These are phyloP conservation scores for Cardamine chenopodiifolia DNA, from an alignment of 345 rosid genomes.

Conservation along the genomic window DNA sequence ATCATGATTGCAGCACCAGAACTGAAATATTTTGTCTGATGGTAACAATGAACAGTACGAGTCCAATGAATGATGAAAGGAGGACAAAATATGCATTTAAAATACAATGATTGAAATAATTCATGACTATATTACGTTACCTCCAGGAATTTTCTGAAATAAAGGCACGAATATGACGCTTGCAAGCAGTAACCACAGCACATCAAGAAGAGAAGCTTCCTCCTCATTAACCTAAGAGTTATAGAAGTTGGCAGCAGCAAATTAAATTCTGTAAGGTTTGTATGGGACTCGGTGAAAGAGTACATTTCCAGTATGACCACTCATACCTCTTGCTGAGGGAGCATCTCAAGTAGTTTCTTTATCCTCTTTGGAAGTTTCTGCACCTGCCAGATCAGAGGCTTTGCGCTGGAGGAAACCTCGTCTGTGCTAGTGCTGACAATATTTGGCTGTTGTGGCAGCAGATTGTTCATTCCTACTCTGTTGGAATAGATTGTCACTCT, in stretches of 20 bases:
- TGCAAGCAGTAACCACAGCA: slow-evolving; percentile 88
- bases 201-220: slow-evolving; percentile 92
- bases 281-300: neutral
- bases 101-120: slow-evolving; percentile 5
- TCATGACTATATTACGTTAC: slow-evolving; percentile 42
- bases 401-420: slow-evolving; percentile 75
- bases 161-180: slow-evolving; percentile 97
- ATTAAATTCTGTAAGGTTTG: slow-evolving; percentile 7
- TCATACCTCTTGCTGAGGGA: slow-evolving; percentile 89
- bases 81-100: neutral
- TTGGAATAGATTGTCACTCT: slow-evolving; percentile 74
- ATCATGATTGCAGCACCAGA: slow-evolving; percentile 22
- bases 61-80: neutral
- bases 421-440: slow-evolving; percentile 65
- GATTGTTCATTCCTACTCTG: slow-evolving; percentile 61
- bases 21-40: slow-evolving; percentile 28
- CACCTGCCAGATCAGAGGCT: slow-evolving; percentile 66
- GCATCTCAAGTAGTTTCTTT: slow-evolving; percentile 69
- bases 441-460: slow-evolving; percentile 68
- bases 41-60: slow-evolving; percentile 11
- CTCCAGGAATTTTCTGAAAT: slow-evolving; percentile 99
- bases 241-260: slow-evolving; percentile 18
- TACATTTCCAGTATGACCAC: neutral
- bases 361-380: slow-evolving; percentile 71
- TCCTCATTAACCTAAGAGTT: slow-evolving; percentile 79